Conservation (phyloP, 2,329 filamentous ascomycete genomes). For the Coniochaeta sp. region DNA sequence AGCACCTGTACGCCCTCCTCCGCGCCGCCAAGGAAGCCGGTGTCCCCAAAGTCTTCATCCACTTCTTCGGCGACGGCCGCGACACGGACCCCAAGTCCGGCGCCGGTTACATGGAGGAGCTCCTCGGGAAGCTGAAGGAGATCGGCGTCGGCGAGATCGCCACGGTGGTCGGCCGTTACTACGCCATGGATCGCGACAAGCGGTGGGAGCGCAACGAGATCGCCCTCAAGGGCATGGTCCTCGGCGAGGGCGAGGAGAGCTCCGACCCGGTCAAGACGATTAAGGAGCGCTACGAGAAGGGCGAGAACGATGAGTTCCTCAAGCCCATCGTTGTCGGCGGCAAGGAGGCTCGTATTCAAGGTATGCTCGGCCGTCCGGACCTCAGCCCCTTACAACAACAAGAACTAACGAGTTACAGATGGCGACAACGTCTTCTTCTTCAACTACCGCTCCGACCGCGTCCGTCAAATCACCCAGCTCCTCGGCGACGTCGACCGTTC, state of each 20-base stretch:
- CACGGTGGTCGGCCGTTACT: slow-evolving; percentile 93
- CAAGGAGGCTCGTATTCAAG: slow-evolving; percentile 76
- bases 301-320: slow-evolving; percentile 94
- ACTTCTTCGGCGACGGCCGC: slow-evolving; percentile 97
- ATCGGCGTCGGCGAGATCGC: slow-evolving; percentile 81
- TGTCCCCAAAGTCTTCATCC: slow-evolving; percentile 89
- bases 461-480: slow-evolving; percentile 91
- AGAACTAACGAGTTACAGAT: slow-evolving; percentile 53
- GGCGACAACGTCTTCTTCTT: slow-evolving; percentile 97
- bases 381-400: slow-evolving; percentile 4
- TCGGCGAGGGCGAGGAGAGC: slow-evolving; percentile 80
- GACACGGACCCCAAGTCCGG: slow-evolving; percentile 97
- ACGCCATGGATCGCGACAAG: slow-evolving; percentile 99
- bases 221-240: slow-evolving; percentile 77
- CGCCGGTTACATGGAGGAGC: slow-evolving; percentile 77
- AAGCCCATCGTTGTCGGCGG: slow-evolving; percentile 95
- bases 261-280: slow-evolving; percentile 80
- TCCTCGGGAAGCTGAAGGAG: slow-evolving; percentile 74
- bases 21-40: slow-evolving; percentile 82
- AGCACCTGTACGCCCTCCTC: slow-evolving; percentile 81
- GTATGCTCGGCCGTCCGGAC: slow-evolving; percentile 27
- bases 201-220: slow-evolving; percentile 93
- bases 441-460: slow-evolving; percentile 99
- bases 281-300: slow-evolving; percentile 78
- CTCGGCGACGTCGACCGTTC: slow-evolving; percentile 89